Conservation (phyloP, 2,329 filamentous ascomycete genomes). For the Aspergillus ochraceoroseus region DNA sequence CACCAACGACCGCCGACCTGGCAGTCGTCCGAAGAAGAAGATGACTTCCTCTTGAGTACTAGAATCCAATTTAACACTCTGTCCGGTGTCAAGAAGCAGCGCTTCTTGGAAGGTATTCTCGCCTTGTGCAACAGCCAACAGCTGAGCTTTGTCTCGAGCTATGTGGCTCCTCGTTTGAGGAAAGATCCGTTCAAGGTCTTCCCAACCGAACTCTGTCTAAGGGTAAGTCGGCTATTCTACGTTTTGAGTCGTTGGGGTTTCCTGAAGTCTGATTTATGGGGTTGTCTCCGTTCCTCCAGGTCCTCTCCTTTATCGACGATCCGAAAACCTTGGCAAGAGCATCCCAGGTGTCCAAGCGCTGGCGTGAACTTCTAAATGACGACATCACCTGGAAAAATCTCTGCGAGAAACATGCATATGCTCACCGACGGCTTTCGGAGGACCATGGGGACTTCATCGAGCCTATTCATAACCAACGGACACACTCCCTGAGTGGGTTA, state of each 20-base stretch:
- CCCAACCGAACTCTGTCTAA: constrained; percentile 85
- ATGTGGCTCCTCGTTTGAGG: constrained; percentile 88
- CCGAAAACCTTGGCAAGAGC: constrained; percentile 88
- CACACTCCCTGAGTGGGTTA: constrained; percentile 21
- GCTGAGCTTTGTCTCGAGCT: constrained; percentile 91
- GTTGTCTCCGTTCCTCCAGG: constrained; percentile 47
- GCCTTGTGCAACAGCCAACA: constrained; percentile 94
- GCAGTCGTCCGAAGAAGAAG: constrained; percentile 54
- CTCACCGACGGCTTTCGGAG: constrained; percentile 61
- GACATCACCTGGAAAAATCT: constrained; percentile 98
- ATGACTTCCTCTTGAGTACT: constrained; percentile 78
- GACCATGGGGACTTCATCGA: constrained; percentile 38
- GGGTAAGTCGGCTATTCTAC: constrained; percentile 53
- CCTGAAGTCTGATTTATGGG: constrained; percentile 13
- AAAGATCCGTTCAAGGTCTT: constrained; percentile 92
- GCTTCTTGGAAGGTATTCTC: constrained; percentile 78
- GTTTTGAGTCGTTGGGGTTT: neutral
- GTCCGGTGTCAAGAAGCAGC: constrained; percentile 68
- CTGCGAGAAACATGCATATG: constrained; percentile 93
- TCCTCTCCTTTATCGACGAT: constrained; percentile 95
- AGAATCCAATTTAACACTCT: constrained; percentile 74
- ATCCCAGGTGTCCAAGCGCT: constrained; percentile 91
- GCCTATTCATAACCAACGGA: constrained; percentile 29
- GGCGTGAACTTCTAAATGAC: constrained; percentile 88
- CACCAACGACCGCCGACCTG: constrained; percentile 54